A percentile compares a stretch with the other conserved stretches of the same genome.
Evolutionary conservation across 225 moss, liverwort and hornwort species (phyloP).

Genomic region (Physcomitrium patens): DNA sequence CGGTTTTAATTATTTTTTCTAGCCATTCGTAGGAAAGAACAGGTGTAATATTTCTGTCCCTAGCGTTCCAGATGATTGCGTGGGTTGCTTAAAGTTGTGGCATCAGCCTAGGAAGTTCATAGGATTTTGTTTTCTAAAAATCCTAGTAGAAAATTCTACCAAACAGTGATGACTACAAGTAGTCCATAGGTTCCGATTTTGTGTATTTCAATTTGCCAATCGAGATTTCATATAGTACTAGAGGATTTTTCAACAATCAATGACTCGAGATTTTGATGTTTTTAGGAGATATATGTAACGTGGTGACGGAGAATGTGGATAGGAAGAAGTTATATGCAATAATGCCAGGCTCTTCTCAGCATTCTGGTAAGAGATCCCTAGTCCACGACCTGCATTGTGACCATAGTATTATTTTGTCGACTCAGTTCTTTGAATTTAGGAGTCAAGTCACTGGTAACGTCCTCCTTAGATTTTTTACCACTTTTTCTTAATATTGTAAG

Average conservation of each 20-base stretch:
- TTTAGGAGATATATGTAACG: conserved; percentile 49
- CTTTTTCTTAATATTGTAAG: not conserved
- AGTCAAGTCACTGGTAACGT: not conserved
- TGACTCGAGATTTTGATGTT: conserved; percentile 29
- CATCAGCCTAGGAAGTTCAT: not conserved
- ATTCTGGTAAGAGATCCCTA: conserved; percentile 42
- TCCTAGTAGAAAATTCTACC: not conserved
- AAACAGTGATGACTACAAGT: too few relatives aligned
- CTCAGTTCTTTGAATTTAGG: not conserved
- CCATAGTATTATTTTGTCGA: not conserved
- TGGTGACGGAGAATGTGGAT: conserved; percentile 51
- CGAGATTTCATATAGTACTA: conserved; percentile 1
- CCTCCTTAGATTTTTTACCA: not conserved
- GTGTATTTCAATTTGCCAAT: not conserved
- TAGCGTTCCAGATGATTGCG: not conserved
- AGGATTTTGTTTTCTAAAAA: not conserved
- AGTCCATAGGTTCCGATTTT: too few relatives aligned
- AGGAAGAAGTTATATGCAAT: conserved; percentile 52
- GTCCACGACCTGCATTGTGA: not conserved
- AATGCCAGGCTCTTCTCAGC: conserved; percentile 48
- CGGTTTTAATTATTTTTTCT: not conserved
- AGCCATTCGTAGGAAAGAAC: not conserved
- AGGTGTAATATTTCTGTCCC: not conserved
- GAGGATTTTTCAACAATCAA: not conserved
- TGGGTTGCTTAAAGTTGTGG: not conserved